Evolutionary conservation across 768 basidiomycete species (phyloP), one percentile per base, ranked within the genome.

Genomic region (Trametes cinnabarina): DNA sequence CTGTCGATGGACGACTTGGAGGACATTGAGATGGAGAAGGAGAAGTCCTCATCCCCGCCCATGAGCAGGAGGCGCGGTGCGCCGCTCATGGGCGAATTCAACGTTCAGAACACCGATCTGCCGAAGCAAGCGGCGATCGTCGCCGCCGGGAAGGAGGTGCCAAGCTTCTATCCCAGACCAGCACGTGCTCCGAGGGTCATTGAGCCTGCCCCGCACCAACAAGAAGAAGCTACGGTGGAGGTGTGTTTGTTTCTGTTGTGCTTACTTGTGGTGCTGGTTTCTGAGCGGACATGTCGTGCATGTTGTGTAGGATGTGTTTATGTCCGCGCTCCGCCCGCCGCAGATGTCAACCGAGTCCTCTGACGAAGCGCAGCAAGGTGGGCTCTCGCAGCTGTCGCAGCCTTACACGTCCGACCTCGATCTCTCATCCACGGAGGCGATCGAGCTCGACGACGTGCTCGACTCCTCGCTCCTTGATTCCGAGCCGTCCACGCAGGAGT

Each of bases 391-490:
- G 37, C 66, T 71, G 46, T 70, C 68, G 47, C n/a, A n/a, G n/a
- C n/a, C n/a, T n/a, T 69, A 69, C 35, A 71, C 72, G 17, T 70
- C 76, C 3, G 74, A 77, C 14, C 68, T 76, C 3, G 74, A 77
- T 15, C 68, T 73, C 23, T 67, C 70, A 25, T 74, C 79, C 23
- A 72, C 82, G 14, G 81, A 85, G 57, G 76, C 82, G 11, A 82
- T 88, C 42, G 79, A 82, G 59, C 78, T 92, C 20, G 83, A 89
- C 64, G 90, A 92, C 63, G 89, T 92, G 17, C 76, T 92, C 34
- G 88, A 92, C 55, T 78, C 85, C 0, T 85, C 90, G 0, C 83
- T 88, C 71, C 74, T 91, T 19, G 85, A 84, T 63, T 77, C 80
- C 0, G 86, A 86, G 48, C 62, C 78, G 74, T 34, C 44, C 37